A percentile compares a stretch with the other conserved stretches of the same genome.
Evolutionary conservation across 495 filamentous ascomycete species (phyloP).

Genomic region (Neurospora sp.): DNA sequence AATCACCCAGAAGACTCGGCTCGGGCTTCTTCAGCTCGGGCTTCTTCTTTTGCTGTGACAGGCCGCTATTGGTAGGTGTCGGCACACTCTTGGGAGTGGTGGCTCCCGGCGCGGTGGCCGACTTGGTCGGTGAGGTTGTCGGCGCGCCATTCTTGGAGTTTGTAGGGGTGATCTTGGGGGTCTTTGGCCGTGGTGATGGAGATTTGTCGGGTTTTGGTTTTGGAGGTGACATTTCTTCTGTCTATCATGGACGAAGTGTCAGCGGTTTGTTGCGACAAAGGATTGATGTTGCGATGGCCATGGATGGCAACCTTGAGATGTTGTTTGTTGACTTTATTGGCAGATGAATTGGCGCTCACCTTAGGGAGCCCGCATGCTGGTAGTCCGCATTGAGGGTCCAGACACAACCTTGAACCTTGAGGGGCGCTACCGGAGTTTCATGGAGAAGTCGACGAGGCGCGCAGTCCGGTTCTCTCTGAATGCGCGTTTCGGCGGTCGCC

Average conservation of each 20-base stretch:
- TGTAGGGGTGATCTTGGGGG: constrained; percentile 10
- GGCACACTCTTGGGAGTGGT: constrained; percentile 34
- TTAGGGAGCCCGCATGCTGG: background rate
- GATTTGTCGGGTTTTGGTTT: constrained; percentile 17
- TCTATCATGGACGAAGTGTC: constrained; percentile 1
- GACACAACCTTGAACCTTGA: background rate
- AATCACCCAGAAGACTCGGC: constrained; percentile 42
- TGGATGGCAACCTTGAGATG: background rate
- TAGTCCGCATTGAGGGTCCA: background rate
- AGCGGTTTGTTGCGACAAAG: constrained; percentile 5
- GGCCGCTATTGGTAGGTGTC: constrained; percentile 17
- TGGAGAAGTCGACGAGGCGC: background rate
- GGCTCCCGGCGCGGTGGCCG: constrained; percentile 12
- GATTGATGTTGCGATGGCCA: background rate
- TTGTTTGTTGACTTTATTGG: background rate
- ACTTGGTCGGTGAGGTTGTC: constrained; percentile 17
- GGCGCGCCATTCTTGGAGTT: constrained; percentile 15
- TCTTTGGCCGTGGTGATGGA: constrained; percentile 6
- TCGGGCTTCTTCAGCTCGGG: constrained; percentile 10
- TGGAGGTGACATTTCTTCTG: constrained; percentile 21
- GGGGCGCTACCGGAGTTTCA: background rate
- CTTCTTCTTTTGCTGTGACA: constrained; percentile 23
- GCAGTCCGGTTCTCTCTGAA: background rate
- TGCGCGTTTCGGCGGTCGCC: background rate
- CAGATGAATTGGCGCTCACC: background rate